These are phyloP conservation scores for Punctularia strigosozonata DNA, from an alignment of 768 basidiomycete species.

Conservation along the genomic window DNA sequence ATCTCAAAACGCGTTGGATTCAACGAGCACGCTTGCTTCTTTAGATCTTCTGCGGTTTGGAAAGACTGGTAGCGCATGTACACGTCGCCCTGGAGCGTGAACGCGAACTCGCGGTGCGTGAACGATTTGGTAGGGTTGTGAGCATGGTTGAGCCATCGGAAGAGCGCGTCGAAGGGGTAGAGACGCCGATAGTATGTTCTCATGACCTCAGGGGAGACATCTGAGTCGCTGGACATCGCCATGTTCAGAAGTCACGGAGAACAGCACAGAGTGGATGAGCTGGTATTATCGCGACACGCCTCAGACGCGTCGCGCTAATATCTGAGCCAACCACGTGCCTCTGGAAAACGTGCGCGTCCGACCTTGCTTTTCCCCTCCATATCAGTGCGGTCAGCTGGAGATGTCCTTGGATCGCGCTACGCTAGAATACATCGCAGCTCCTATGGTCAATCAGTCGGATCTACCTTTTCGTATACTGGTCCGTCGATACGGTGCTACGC, in stretches of 20 bases:
- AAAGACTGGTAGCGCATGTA: constrained; percentile 96
- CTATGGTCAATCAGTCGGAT: constrained; percentile 77
- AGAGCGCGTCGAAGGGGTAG: constrained; percentile 92
- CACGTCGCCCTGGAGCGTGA: constrained; percentile 82
- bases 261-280: too few species aligned
- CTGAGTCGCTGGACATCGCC: too few species aligned
- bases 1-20: constrained; percentile 96
- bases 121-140: constrained; percentile 70
- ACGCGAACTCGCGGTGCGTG: constrained; percentile 92
- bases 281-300: too few species aligned
- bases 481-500: constrained; percentile 49
- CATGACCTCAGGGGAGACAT: constrained; percentile 54
- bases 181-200: constrained; percentile 76
- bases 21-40: constrained; percentile 73
- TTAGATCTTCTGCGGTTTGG: constrained; percentile 73
- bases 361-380: too few species aligned
- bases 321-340: too few species aligned
- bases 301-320: too few species aligned
- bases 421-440: constrained; percentile 55
- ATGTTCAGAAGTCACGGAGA: too few species aligned
- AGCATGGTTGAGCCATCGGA: constrained; percentile 91
- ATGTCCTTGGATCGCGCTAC: too few species aligned
- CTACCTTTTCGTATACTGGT: constrained; percentile 59
- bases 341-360: too few species aligned
- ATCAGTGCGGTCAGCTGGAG: too few species aligned